These are phyloP conservation scores for Phytophthora cactorum DNA, from an alignment of 352 stramenopile species.

Conservation along the genomic window DNA sequence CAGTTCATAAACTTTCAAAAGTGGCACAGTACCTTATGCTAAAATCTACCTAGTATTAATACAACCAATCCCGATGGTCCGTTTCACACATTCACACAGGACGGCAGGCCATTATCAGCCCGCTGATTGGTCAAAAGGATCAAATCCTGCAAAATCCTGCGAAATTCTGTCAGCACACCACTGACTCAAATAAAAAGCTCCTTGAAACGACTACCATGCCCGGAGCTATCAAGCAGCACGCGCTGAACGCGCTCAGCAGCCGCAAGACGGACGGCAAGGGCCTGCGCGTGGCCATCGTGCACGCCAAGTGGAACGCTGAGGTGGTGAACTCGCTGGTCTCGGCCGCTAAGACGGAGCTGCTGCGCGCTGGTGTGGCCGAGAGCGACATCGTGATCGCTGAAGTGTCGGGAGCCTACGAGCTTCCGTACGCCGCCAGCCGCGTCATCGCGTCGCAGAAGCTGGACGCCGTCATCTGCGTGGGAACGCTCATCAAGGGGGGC, in stretches of 20 bases:
- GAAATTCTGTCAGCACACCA: too few species aligned
- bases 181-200: too few species aligned
- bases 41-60: too few species aligned
- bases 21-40: too few species aligned
- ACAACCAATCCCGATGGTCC: too few species aligned
- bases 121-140: too few species aligned
- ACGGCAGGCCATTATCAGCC: too few species aligned
- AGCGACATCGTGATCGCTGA: conserved; percentile 74
- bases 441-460: conserved; percentile 93
- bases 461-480: conserved; percentile 96
- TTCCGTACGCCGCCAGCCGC: conserved; percentile 94
- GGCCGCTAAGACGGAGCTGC: conserved; percentile 70
- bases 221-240: conserved; percentile 61
- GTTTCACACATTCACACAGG: too few species aligned
- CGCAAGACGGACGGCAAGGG: conserved; percentile 81
- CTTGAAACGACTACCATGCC: neutral
- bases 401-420: conserved; percentile 96
- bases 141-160: too few species aligned
- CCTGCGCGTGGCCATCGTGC: conserved; percentile 83
- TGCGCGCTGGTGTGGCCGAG: conserved; percentile 62
- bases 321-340: conserved; percentile 76
- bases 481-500: conserved; percentile 96
- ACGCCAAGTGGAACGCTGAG: conserved; percentile 88
- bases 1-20: too few species aligned
- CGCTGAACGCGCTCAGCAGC: conserved; percentile 69